phyloP scores from a whole-genome alignment of 441 rosid species.

The Euphorbia schlechtendalii region DNA sequence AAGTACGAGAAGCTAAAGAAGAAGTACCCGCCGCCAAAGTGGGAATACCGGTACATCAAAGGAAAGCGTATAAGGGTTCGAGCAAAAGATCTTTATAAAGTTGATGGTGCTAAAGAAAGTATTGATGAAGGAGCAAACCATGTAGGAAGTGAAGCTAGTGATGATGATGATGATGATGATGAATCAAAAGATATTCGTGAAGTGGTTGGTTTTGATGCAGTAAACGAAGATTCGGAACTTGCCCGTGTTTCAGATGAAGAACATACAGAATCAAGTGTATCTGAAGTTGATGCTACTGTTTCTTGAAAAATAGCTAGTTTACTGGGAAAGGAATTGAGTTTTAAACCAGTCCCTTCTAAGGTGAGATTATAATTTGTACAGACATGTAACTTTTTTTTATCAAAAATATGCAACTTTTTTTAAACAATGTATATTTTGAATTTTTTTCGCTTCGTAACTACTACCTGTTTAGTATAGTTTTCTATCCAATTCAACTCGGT shows the following conservation, averaged over 20 bases:
- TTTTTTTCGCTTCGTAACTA: no score
- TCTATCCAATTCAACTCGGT: no score
- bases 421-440: no score
- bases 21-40: conserved; percentile 82
- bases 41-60: conserved; percentile 72
- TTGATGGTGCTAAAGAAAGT: not conserved
- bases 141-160: not conserved
- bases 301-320: not conserved
- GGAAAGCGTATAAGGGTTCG: conserved; percentile 74
- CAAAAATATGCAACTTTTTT: no score
- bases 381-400: no score
- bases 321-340: not conserved
- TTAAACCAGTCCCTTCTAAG: not conserved
- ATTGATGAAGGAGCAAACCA: not conserved
- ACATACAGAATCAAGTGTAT: conserved; percentile 7
- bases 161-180: no score
- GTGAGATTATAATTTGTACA: not conserved
- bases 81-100: conserved; percentile 41
- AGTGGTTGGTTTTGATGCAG: conserved; percentile 20
- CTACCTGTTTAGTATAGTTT: no score
- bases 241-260: conserved; percentile 12
- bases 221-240: conserved; percentile 23
- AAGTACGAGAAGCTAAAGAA: conserved; percentile 54
- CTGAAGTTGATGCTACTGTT: not conserved
- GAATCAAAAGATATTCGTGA: conserved; percentile 42